Evolutionary conservation across 768 basidiomycete species (phyloP), one percentile per base, ranked within the genome.

Genomic region (Galerina marginata): DNA sequence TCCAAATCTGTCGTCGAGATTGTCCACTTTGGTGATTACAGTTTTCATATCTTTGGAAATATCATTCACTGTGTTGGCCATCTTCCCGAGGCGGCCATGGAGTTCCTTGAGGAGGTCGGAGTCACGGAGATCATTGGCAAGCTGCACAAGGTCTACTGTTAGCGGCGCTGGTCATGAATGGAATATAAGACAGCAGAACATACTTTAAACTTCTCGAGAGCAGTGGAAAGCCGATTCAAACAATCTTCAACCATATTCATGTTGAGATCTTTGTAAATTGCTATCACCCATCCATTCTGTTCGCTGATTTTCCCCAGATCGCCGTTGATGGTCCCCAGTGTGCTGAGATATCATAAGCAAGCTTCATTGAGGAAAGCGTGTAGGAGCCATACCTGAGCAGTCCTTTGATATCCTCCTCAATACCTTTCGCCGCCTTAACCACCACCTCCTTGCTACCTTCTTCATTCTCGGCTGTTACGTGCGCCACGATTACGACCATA

Each of bases 191-290:
- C 4, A 20, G 2, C 2, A 20, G 15, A 29, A 59, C 40, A 16
- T 43, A 59, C 58, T 38, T 43, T 50, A 20, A 59, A 59, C 16
- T 46, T 59, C n/a, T 59, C 49, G 39, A 59, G 23, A 36, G 49
- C 15, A 20, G 20, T 20, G 1, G 20, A 20, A 20, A 20, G 20
- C 20, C 20, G 20, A 20, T 20, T 20, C 20, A 20, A 20, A 20
- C 20, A 20, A 20, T 20, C 20, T 20, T 20, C 20, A 2, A 20
- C 20, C 20, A 2, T 20, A 20, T 20, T 20, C 20, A 20, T 20
- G 2, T 20, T 20, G 20, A 20, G 20, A 20, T 20, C 20, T 20
- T 20, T 20, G 20, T 20, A 20, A 20, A 20, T 20, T 20, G 20
- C 20, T 20, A 20, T 20, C 20, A 56, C 9, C 43, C 47, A 51